Conservation (phyloP, 2,329 filamentous ascomycete species). For the Lachnellula arida region DNA sequence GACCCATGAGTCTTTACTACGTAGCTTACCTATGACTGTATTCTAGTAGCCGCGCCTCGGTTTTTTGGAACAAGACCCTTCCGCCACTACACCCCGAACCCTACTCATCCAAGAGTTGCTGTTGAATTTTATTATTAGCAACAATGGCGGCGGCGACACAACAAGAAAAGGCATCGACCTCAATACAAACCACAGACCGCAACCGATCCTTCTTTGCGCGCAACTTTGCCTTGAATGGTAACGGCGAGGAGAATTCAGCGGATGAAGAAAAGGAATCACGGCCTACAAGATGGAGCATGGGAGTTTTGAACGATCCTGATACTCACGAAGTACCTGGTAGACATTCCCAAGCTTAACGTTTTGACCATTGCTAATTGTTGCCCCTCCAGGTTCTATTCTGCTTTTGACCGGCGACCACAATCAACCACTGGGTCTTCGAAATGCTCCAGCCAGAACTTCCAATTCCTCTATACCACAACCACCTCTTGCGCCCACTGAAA, state of each 20-base stretch:
- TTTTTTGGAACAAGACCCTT: no score
- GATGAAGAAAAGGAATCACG: slow-evolving; percentile 13
- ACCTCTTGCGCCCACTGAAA: slow-evolving; percentile 6
- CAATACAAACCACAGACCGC: slow-evolving; percentile 7
- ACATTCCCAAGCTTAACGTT: slow-evolving; percentile 20
- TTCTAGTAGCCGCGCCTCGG: no score
- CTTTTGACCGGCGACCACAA: slow-evolving; percentile 52
- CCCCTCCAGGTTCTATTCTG: slow-evolving; percentile 49
- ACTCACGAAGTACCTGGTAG: slow-evolving; percentile 86
- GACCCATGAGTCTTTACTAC: no score
- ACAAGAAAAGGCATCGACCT: background rate
- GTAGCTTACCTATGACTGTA: no score
- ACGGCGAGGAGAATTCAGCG: slow-evolving; percentile 3
- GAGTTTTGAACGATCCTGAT: slow-evolving; percentile 74
- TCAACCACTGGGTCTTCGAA: slow-evolving; percentile 54
- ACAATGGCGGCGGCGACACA: slow-evolving; percentile 7
- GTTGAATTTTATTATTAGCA: background rate
- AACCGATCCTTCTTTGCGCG: slow-evolving; percentile 22
- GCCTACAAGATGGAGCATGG: slow-evolving; percentile 56
- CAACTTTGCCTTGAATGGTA: slow-evolving; percentile 14
- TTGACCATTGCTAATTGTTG: background rate
- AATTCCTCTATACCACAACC: slow-evolving; percentile 44
- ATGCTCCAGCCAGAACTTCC: slow-evolving; percentile 52
- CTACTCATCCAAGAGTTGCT: no score
- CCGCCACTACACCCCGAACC: no score